phyloP scores from a whole-genome alignment of 2,329 filamentous ascomycete species.

The Xylariaceae sp. region DNA sequence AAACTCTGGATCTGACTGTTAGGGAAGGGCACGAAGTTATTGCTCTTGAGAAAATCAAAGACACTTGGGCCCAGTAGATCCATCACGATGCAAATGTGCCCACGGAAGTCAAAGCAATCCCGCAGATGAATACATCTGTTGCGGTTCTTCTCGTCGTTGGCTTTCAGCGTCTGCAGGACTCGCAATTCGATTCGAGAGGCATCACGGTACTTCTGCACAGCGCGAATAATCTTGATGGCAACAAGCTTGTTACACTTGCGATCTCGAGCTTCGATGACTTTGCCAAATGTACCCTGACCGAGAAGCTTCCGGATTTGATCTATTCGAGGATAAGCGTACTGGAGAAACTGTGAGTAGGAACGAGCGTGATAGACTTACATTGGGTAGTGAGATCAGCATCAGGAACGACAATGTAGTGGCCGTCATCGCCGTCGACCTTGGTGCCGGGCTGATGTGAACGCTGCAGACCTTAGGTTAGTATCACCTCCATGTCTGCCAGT shows the following conservation, averaged over 20 bases:
- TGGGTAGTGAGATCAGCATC: conserved; percentile 80
- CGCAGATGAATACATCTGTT: conserved; percentile 96
- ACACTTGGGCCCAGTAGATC: conserved; percentile 85
- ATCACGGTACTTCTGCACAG: conserved; percentile 96
- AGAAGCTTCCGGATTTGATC: conserved; percentile 86
- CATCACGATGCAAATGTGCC: conserved; percentile 87
- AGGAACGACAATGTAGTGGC: conserved; percentile 90
- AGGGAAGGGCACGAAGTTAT: conserved; percentile 91
- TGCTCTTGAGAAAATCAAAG: conserved; percentile 96
- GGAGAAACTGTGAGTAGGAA: neutral
- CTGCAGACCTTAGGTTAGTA: conserved; percentile 17
- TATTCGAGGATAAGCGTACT: conserved; percentile 35
- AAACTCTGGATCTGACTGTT: conserved; percentile 98
- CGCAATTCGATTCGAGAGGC: conserved; percentile 91
- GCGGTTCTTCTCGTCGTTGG: conserved; percentile 84
- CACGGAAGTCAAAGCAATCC: conserved; percentile 95
- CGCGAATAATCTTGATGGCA: conserved; percentile 96
- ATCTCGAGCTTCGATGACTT: conserved; percentile 91
- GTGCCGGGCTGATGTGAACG: conserved; percentile 44
- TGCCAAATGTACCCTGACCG: conserved; percentile 96
- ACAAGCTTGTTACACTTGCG: conserved; percentile 69
- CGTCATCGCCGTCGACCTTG: conserved; percentile 93
- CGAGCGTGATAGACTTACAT: conserved; percentile 57
- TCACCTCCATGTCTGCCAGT: neutral
- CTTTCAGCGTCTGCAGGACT: conserved; percentile 84